Percentiles rank a stretch among this genome's conserved stretches.
Conservation (phyloP, 345 rosid genomes). For the Psidium guajava region DNA sequence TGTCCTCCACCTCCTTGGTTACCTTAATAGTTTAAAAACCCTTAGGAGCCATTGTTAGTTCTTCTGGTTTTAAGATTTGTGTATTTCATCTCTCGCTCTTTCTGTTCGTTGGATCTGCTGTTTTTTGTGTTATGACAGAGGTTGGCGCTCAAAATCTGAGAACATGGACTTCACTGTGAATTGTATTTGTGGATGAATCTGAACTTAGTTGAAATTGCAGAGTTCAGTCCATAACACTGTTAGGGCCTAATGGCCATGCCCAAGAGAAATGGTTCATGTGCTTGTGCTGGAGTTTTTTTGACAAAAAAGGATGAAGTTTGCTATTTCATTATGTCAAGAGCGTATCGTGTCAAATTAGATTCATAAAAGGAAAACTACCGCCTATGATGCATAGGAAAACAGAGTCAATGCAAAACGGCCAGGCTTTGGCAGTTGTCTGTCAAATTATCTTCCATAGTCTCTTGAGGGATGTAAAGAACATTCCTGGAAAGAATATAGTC, state of each 20-base stretch:
- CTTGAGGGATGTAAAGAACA: background rate
- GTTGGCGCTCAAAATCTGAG: background rate
- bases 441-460: background rate
- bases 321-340: background rate
- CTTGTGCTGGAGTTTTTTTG: background rate
- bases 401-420: background rate
- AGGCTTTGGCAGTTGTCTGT: background rate
- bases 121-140: background rate
- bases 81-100: background rate
- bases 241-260: background rate
- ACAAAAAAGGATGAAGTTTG: background rate
- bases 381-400: background rate
- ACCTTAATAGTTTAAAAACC: background rate
- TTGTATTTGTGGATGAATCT: background rate
- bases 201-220: background rate
- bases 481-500: background rate
- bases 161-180: background rate
- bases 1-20: background rate
- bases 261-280: background rate
- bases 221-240: background rate
- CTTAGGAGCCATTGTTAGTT: background rate
- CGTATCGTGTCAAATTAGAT: background rate
- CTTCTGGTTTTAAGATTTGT: background rate
- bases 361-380: background rate
- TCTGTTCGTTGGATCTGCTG: background rate